These are phyloP conservation scores for Trichosporon ovoides DNA, from an alignment of 1,284 basidiomycete genomes.

Conservation along the genomic window DNA sequence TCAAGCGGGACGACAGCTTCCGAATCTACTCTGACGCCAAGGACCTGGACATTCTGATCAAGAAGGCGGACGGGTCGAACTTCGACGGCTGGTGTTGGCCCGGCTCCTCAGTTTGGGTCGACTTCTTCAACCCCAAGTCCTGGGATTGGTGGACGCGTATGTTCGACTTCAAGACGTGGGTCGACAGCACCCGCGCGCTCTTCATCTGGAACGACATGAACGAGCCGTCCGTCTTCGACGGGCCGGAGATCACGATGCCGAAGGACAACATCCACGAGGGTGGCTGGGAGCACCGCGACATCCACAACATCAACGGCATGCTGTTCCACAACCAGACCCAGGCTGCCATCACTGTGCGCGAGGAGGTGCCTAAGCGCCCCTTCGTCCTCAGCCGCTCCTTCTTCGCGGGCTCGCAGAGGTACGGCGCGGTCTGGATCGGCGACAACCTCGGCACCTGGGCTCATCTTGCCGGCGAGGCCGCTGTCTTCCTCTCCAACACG, in stretches of 20 bases:
- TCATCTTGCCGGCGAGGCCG: slow-evolving; percentile 87
- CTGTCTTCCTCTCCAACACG: slow-evolving; percentile 86
- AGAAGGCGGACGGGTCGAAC: slow-evolving; percentile 71
- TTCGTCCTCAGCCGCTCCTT: slow-evolving; percentile 95
- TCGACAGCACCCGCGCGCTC: slow-evolving; percentile 62
- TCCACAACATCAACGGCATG: slow-evolving; percentile 55
- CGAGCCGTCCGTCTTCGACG: slow-evolving; percentile 97
- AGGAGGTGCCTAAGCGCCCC: slow-evolving; percentile 69
- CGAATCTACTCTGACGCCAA: slow-evolving; percentile 81
- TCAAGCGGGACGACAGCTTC: slow-evolving; percentile 76
- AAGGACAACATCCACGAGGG: slow-evolving; percentile 89
- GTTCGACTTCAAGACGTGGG: slow-evolving; percentile 62
- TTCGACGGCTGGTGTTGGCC: slow-evolving; percentile 99
- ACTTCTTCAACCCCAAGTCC: slow-evolving; percentile 86
- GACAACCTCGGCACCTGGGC: slow-evolving; percentile 97
- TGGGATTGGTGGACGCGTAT: slow-evolving; percentile 89
- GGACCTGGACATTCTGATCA: slow-evolving; percentile 75
- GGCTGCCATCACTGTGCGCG: slow-evolving; percentile 70
- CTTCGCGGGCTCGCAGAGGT: slow-evolving; percentile 91
- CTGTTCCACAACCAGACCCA: slow-evolving; percentile 70
- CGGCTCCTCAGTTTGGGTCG: slow-evolving; percentile 90
- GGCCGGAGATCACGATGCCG: slow-evolving; percentile 96
- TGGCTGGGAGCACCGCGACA: slow-evolving; percentile 90
- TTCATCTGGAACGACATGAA: slow-evolving; percentile 99
- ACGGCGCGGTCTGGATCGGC: slow-evolving; percentile 97